Percentiles rank a stretch among this genome's conserved stretches.
phyloP scores from a whole-genome alignment of 371 early-diverging fungal genomes.

The Mortierella sp. region DNA sequence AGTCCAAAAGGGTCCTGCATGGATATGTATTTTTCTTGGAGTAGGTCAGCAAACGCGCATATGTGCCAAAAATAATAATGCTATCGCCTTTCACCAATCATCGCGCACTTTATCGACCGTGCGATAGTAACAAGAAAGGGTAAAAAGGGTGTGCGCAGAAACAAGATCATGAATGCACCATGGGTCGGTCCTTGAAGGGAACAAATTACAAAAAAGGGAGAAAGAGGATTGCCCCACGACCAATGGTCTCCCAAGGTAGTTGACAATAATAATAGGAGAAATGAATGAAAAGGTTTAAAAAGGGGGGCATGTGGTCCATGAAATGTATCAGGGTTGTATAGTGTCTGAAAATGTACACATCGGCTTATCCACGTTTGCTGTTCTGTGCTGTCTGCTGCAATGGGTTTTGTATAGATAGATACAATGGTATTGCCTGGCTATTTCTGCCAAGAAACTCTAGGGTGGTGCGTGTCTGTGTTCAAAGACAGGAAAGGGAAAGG shows the following conservation, averaged over 20 bases:
- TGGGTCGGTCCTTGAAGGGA: not conserved
- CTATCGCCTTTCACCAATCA: not conserved
- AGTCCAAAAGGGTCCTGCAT: not conserved
- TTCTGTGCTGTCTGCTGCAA: too few species aligned
- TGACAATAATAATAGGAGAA: not conserved
- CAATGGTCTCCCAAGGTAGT: not conserved
- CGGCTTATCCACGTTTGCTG: not conserved
- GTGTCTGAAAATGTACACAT: not conserved
- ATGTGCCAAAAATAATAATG: not conserved
- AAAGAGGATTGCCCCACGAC: not conserved
- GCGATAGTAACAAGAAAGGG: not conserved
- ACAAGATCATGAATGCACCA: not conserved
- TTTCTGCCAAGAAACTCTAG: not conserved
- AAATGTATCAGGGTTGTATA: not conserved
- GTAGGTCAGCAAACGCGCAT: conserved; percentile 9
- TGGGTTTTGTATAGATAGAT: too few species aligned
- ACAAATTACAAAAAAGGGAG: not conserved
- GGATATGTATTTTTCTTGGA: not conserved
- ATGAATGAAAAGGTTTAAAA: not conserved
- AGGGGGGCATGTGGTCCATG: not conserved
- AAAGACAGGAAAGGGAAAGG: not conserved
- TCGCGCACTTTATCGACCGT: not conserved
- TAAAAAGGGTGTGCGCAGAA: not conserved
- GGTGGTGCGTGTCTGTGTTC: not conserved
- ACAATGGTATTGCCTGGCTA: not conserved